These are phyloP conservation scores for Microsporum ferrugineum DNA, from an alignment of 2,329 filamentous ascomycete genomes.

Conservation along the genomic window DNA sequence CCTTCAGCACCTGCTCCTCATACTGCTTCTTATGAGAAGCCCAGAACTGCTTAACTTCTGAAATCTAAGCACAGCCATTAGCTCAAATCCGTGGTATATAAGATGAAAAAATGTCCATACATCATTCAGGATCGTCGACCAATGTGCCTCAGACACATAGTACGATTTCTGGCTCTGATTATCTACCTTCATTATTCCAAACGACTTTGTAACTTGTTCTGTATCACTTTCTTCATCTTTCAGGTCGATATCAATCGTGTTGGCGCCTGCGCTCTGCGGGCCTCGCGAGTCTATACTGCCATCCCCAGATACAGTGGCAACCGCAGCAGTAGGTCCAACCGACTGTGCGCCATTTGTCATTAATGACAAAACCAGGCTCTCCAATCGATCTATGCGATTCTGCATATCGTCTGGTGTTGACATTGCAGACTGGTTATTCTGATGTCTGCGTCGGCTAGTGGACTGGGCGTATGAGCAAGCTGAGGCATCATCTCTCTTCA, in stretches of 20 bases:
- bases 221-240: slow-evolving; percentile 56
- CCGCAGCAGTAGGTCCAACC: slow-evolving; percentile 47
- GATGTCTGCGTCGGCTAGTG: slow-evolving; percentile 69
- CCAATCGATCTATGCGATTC: slow-evolving; percentile 88
- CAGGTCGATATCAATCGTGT: slow-evolving; percentile 30
- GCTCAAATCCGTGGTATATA: neutral
- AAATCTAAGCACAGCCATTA: slow-evolving; percentile 45
- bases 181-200: slow-evolving; percentile 75
- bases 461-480: slow-evolving; percentile 78
- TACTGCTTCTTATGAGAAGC: slow-evolving; percentile 74
- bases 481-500: slow-evolving; percentile 68
- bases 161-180: slow-evolving; percentile 61
- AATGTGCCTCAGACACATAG: slow-evolving; percentile 74
- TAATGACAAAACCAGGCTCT: slow-evolving; percentile 79
- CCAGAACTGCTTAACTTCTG: slow-evolving; percentile 91
- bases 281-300: slow-evolving; percentile 30
- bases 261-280: slow-evolving; percentile 25
- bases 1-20: slow-evolving; percentile 66
- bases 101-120: slow-evolving; percentile 26
- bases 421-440: slow-evolving; percentile 42
- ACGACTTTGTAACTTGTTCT: slow-evolving; percentile 58
- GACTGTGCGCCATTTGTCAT: slow-evolving; percentile 77
- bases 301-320: slow-evolving; percentile 40
- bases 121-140: slow-evolving; percentile 67
- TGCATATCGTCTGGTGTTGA: slow-evolving; percentile 88